These are phyloP conservation scores for Cladosporium sp. DNA, from an alignment of 2,329 filamentous ascomycete species.

Conservation along the genomic window DNA sequence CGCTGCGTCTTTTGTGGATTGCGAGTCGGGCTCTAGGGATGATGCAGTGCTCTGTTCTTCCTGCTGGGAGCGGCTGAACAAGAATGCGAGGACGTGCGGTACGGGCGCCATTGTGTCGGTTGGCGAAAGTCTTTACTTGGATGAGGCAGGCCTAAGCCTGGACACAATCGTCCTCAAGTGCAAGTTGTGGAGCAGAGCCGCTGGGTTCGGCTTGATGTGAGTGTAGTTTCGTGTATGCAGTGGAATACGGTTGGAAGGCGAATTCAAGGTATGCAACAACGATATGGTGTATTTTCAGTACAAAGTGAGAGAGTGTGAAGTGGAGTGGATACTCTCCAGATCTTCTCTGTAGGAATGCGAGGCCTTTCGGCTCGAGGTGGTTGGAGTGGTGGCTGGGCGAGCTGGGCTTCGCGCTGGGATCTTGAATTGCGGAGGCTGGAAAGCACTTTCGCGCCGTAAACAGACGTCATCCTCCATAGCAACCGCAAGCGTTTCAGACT, in stretches of 20 bases:
- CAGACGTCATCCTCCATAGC: conserved; percentile 6
- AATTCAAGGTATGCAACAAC: not conserved
- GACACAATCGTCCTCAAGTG: conserved; percentile 21
- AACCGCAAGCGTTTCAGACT: not conserved
- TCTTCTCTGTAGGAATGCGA: conserved; percentile 1
- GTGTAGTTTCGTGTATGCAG: not conserved
- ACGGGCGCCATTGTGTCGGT: conserved; percentile 33
- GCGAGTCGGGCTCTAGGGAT: conserved; percentile 35
- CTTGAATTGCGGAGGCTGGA: conserved; percentile 4
- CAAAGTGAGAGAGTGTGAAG: conserved; percentile 1
- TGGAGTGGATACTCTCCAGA: conserved; percentile 7
- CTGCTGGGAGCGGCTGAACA: conserved; percentile 27
- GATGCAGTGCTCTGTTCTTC: conserved; percentile 26
- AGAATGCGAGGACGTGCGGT: conserved; percentile 29
- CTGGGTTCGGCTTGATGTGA: not conserved
- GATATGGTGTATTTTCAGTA: not conserved
- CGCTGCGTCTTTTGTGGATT: conserved; percentile 17
- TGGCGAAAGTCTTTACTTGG: not conserved
- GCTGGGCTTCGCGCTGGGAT: conserved; percentile 4
- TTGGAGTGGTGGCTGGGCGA: conserved; percentile 11
- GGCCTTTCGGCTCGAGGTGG: conserved; percentile 11
- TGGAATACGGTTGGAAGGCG: not conserved
- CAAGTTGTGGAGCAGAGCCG: conserved; percentile 7
- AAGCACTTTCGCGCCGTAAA: not conserved
- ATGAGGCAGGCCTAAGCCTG: conserved; percentile 36